Base-by-base conservation (phyloP, 2,329 filamentous ascomycete species). In the Raffaelea ambrosiae region DNA sequence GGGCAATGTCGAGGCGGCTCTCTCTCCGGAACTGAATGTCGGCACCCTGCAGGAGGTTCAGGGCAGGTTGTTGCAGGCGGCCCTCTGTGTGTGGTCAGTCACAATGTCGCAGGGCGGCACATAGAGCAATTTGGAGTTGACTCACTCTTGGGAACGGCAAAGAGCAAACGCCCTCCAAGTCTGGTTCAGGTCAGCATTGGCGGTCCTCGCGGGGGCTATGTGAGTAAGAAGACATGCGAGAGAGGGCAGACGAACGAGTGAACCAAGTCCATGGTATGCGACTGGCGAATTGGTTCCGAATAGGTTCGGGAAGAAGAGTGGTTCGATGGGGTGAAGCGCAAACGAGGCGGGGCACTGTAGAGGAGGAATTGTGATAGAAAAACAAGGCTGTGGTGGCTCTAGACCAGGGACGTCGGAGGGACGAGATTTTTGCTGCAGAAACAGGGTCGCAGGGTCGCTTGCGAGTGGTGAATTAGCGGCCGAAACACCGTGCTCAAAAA, bases 71-170 rank as follows among this genome's bases (percentile, higher is more conserved):
- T 68, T 96, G 86, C 48, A 98, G 82, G 48, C 93, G 87, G 54
- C 93, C 93, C 84, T 98, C 89, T 95, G 36, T 11, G 40, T 4
- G 26, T 21, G 36, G 46, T 44, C 23, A 48, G 47, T 13, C 35
- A 5, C 18, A 38, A 16, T 9, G 16, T 9, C 31, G 31, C 16
- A 33, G 9, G 9, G 16, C 9, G 9, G 9, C 9, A 33, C 31
- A 33, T 33, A 33, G 16, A 33, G 16, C 31, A 33, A 33, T 9
- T 8, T 9, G 19, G 16, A 18, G 48, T 79, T 20, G 48, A 81
- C 86, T 73, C 72, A 90, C 88, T 98, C 73, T 98, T 98, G 52
- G 93, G 93, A n/a, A 98, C 88, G 53, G 93, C 93, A 64, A 98
- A 96, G 53, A 97, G 79, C 49, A 97, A 78, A 56, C 93, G 86